Conservation (phyloP, 1,284 basidiomycete genomes). For the Boletus calvinii region DNA sequence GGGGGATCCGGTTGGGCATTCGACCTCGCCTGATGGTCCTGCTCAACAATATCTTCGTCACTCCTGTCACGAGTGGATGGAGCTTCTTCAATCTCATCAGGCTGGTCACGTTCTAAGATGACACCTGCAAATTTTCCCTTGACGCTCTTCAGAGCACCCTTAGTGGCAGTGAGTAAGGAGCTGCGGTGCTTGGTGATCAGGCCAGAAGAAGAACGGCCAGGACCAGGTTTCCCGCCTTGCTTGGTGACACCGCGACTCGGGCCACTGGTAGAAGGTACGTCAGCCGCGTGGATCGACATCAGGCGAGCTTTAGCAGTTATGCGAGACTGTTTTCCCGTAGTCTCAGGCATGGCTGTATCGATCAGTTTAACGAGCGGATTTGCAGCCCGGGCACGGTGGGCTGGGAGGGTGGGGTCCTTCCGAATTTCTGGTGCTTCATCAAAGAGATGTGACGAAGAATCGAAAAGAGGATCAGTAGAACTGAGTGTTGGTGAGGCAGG, state of each 20-base stretch:
- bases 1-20: slow-evolving; percentile 3
- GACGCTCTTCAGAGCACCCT: slow-evolving; percentile 47
- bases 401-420: slow-evolving; percentile 28
- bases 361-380: slow-evolving; percentile 55
- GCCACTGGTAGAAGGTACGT: slow-evolving; percentile 13
- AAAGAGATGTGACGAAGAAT: slow-evolving; percentile 21
- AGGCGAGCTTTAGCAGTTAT: slow-evolving; percentile 49
- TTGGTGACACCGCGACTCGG: slow-evolving; percentile 11
- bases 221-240: slow-evolving; percentile 42
- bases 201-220: slow-evolving; percentile 45
- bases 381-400: slow-evolving; percentile 46
- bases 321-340: slow-evolving; percentile 33
- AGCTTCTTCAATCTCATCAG: slow-evolving; percentile 26
- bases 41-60: slow-evolving; percentile 24
- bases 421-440: slow-evolving; percentile 10
- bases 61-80: slow-evolving; percentile 2
- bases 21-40: slow-evolving; percentile 5
- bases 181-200: slow-evolving; percentile 39
- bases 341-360: slow-evolving; percentile 36
- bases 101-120: slow-evolving; percentile 10
- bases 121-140: slow-evolving; percentile 37
- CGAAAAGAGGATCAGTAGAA: slow-evolving; percentile 32
- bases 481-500: slow-evolving; percentile 17
- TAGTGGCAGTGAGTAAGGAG: slow-evolving; percentile 49
- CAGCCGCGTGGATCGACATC: slow-evolving; percentile 20